These are phyloP conservation scores for Acaromyces ingoldii DNA, from an alignment of 1,284 basidiomycete species.

Conservation along the genomic window DNA sequence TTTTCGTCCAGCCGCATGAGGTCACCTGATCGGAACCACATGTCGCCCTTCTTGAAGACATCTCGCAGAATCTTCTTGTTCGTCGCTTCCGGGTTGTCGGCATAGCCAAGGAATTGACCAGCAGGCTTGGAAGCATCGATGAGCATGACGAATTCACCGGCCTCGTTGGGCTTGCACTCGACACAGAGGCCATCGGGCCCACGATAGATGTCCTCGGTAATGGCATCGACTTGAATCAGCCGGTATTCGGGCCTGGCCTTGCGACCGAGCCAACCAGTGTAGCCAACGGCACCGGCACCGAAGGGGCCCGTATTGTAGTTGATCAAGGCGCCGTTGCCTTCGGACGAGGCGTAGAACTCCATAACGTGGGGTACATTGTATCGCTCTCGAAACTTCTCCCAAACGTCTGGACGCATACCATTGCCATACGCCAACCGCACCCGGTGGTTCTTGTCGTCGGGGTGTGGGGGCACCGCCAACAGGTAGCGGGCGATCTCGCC, in stretches of 20 bases:
- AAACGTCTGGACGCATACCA: conserved; percentile 51
- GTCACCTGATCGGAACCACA: conserved; percentile 50
- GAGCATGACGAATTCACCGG: conserved; percentile 47
- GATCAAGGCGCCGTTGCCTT: conserved; percentile 48
- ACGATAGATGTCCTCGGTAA: conserved; percentile 51
- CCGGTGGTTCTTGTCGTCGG: conserved; percentile 48
- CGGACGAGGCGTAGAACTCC: conserved; percentile 51
- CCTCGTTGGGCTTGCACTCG: conserved; percentile 36
- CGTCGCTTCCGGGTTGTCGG: conserved; percentile 45
- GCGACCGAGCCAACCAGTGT: conserved; percentile 32
- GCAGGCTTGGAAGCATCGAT: conserved; percentile 33
- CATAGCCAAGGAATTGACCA: conserved; percentile 40
- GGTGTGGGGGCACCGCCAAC: conserved; percentile 45
- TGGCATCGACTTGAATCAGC: conserved; percentile 46
- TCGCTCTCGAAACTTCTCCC: conserved; percentile 50
- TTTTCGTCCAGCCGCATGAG: conserved; percentile 39
- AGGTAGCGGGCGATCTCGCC: conserved; percentile 51
- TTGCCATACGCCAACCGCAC: conserved; percentile 53
- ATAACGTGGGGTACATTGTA: conserved; percentile 44
- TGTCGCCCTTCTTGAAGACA: conserved; percentile 47
- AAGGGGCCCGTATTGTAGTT: conserved; percentile 48
- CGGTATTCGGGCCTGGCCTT: conserved; percentile 38
- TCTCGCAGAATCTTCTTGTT: conserved; percentile 50
- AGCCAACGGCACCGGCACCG: conserved; percentile 50
- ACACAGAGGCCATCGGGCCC: conserved; percentile 45